phyloP scores from a whole-genome alignment of 306 rosid genomes.

The Sophora flavescens region DNA sequence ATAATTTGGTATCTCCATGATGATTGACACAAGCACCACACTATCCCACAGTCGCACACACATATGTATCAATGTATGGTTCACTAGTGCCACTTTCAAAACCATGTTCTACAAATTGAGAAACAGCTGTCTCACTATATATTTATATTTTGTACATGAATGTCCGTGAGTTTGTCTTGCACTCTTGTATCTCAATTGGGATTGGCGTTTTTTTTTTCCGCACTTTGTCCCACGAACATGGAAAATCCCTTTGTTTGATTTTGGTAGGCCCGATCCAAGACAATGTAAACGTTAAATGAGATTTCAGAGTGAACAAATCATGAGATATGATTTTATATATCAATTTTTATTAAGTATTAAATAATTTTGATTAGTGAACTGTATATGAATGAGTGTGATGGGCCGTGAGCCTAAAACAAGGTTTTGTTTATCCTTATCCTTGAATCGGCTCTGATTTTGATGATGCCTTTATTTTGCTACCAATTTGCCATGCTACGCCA shows the following conservation, averaged over 20 bases:
- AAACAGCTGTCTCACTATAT: background rate
- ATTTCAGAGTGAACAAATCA: too few species aligned
- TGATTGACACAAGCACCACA: too few species aligned
- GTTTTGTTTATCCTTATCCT: too few species aligned
- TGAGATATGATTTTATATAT: too few species aligned
- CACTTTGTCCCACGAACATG: background rate
- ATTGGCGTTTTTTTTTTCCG: background rate
- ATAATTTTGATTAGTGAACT: too few species aligned
- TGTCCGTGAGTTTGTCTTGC: background rate
- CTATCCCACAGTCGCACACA: too few species aligned
- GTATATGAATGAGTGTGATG: too few species aligned
- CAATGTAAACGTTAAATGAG: too few species aligned
- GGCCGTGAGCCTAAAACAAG: too few species aligned
- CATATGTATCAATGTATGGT: background rate
- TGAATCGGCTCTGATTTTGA: background rate
- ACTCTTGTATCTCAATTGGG: background rate
- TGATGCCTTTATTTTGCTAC: background rate
- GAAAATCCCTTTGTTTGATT: background rate
- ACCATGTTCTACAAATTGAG: background rate
- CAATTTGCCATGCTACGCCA: background rate
- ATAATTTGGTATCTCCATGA: too few species aligned
- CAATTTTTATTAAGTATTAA: too few species aligned
- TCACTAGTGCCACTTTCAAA: constrained; percentile 1
- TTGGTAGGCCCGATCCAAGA: background rate
- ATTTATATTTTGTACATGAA: constrained; percentile 17